Base-by-base conservation (phyloP, 495 filamentous ascomycete species). In the Trichocladium uniseriatum region DNA sequence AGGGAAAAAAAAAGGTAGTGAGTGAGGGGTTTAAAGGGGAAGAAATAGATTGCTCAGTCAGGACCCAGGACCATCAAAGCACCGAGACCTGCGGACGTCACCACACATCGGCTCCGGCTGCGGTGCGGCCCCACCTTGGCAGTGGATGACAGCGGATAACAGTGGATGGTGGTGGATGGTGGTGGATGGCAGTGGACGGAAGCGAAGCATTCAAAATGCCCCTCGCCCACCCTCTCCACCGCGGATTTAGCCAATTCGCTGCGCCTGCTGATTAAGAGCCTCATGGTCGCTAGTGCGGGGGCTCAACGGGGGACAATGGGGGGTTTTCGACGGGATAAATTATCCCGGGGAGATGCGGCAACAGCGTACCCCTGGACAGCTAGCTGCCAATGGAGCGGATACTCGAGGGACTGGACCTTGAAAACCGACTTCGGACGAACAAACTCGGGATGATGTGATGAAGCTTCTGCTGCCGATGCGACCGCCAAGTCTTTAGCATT, bases 201-300 rank as follows among this genome's bases (percentile, higher is more conserved):
- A n/a, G n/a, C n/a, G n/a, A n/a, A n/a, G n/a, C n/a, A n/a, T n/a
- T n/a, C n/a, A n/a, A n/a, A n/a, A n/a, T n/a, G n/a, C n/a, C n/a
- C n/a, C n/a, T n/a, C n/a, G n/a, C n/a, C n/a, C n/a, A n/a, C n/a
- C n/a, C 35, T 16, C 37, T 51, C 47, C 53, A 55, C 53, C 43
- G 43, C 43, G 43, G 48, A 55, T 51, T 55, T 55, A 55, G 43
- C 53, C 53, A 55, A 51, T 44, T 51, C 46, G 39, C 43, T 24
- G 9, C 6, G 27, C 43, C 27, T 18, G 48, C 53, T 51, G 48
- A 55, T 39, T 48, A 51, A 55, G 53, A 55, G 43, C 53, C 53
- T 55, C 47, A 45, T n/a, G 16, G 7, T 34, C 10, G 16, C 48
- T 32, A 38, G 48, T 38, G 43, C 38, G 51, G 51, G 51, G n/a